Evolutionary conservation across 108 stramenopile genomes (phyloP).

Genomic region (Fragilaria crotonensis): DNA sequence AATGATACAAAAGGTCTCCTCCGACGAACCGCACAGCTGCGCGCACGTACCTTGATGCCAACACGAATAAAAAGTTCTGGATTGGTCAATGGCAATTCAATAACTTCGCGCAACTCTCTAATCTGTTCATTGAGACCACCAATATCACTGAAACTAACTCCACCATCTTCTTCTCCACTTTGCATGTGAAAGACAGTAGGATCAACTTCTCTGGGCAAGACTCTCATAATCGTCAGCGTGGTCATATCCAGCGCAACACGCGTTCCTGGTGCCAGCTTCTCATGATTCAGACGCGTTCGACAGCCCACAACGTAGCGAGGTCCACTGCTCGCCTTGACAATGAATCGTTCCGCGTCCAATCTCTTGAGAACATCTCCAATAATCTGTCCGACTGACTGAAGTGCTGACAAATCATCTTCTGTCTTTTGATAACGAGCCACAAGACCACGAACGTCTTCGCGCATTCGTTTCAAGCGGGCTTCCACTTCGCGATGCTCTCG

Average conservation of each 20-base stretch:
- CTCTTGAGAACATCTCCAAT: slow-evolving; percentile 97
- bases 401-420: slow-evolving; percentile 91
- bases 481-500: slow-evolving; percentile 90
- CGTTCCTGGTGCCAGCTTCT: slow-evolving; percentile 91
- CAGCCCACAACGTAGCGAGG: slow-evolving; percentile 98
- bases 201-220: slow-evolving; percentile 96
- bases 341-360: slow-evolving; percentile 93
- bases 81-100: slow-evolving; percentile 98
- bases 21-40: no score
- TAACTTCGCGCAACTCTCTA: slow-evolving; percentile 94
- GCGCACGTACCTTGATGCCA: slow-evolving; percentile 88
- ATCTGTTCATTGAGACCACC: slow-evolving; percentile 97
- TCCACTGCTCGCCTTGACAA: slow-evolving; percentile 94
- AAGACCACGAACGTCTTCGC: slow-evolving; percentile 80
- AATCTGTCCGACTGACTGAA: slow-evolving; percentile 95
- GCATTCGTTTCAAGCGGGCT: slow-evolving; percentile 86
- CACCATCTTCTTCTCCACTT: slow-evolving; percentile 84
- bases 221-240: slow-evolving; percentile 99
- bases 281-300: slow-evolving; percentile 84
- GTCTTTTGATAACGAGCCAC: slow-evolving; percentile 91
- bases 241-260: slow-evolving; percentile 97
- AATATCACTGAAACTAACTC: slow-evolving; percentile 90
- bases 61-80: slow-evolving; percentile 97
- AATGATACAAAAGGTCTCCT: no score
- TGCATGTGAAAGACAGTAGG: slow-evolving; percentile 99